Evolutionary conservation across 306 rosid species (phyloP), one percentile per base, ranked within the genome.

Genomic region (Crotalaria pallida): DNA sequence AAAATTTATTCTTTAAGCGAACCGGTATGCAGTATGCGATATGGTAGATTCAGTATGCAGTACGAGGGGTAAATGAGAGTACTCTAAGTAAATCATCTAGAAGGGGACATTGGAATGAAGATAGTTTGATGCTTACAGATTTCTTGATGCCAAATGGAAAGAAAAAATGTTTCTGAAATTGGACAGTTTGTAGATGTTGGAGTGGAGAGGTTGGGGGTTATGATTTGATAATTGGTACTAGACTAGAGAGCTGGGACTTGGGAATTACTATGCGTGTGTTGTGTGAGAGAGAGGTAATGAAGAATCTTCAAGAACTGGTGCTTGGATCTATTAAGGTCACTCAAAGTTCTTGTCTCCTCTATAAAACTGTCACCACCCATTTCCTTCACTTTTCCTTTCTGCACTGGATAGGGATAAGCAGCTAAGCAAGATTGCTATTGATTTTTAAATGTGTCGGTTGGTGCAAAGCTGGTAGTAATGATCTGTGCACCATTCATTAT

Each of bases 81-180:
- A n/a, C n/a, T n/a, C n/a, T n/a, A n/a, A n/a, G n/a, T n/a, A 69
- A 40, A 38, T 69, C 21, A 38, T 55, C 19, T 27, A 31, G 72
- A 58, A 56, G 23, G 1, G 48, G 47, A 44, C 55, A n/a, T 70
- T 38, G 34, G 6, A 44, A 45, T 31, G 58, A 62, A 43, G 29
- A 58, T 26, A 27, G 17, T n/a, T 59, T 23, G 12, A 16, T 40
- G 18, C 24, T 8, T 53, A 15, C 26, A 21, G 12, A 44, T 45
- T 47, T 59, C 40, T 48, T 72, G 40, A 72, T 72, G 60, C 58
- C 6, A 45, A 58, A 58, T 58, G 40, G 11, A 33, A 58, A 47
- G 10, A 31, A 29, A 31, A 23, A 55, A n/a, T 17, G 0, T 34
- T 38, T 38, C 27, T 69, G 40, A 52, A 66, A 53, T 53, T 53